A percentile compares a stretch with the other conserved stretches of the same genome.
Conservation (phyloP, 176 grass and related monocot species). For the Rhipidocladum racemiflorum region DNA sequence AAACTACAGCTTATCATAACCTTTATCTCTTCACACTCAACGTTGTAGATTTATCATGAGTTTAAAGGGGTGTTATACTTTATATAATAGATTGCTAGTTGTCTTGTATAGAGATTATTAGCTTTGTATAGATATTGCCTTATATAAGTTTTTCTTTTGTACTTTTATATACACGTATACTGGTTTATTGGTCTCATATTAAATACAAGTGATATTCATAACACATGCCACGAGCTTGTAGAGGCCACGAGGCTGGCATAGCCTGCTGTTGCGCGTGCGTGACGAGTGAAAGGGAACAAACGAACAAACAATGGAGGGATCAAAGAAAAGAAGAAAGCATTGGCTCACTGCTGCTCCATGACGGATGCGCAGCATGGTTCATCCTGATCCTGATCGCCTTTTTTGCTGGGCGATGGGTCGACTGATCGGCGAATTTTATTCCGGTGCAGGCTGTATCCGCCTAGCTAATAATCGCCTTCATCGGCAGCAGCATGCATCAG, state of each 20-base stretch:
- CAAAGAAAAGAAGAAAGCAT: neutral
- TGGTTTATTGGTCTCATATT: too few species aligned
- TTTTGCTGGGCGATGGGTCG: neutral
- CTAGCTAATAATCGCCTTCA: neutral
- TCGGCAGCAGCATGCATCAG: neutral
- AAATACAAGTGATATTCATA: too few species aligned
- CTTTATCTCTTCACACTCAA: too few species aligned
- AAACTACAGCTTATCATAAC: too few species aligned
- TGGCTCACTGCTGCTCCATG: neutral
- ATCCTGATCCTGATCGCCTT: neutral
- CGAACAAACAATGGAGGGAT: neutral
- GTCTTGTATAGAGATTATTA: too few species aligned
- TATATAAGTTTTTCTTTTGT: too few species aligned
- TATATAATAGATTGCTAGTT: too few species aligned
- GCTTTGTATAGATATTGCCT: too few species aligned
- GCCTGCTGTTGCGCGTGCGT: neutral
- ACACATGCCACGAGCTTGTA: neutral
- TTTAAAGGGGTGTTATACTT: too few species aligned
- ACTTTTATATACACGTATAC: too few species aligned
- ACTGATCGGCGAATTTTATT: neutral
- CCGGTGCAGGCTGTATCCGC: neutral
- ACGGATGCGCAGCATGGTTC: neutral
- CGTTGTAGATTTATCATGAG: too few species aligned
- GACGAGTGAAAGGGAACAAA: neutral
- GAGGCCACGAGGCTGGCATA: neutral